Evolutionary conservation across 257 asterid genomes (phyloP).

Genomic region (Plantago major): DNA sequence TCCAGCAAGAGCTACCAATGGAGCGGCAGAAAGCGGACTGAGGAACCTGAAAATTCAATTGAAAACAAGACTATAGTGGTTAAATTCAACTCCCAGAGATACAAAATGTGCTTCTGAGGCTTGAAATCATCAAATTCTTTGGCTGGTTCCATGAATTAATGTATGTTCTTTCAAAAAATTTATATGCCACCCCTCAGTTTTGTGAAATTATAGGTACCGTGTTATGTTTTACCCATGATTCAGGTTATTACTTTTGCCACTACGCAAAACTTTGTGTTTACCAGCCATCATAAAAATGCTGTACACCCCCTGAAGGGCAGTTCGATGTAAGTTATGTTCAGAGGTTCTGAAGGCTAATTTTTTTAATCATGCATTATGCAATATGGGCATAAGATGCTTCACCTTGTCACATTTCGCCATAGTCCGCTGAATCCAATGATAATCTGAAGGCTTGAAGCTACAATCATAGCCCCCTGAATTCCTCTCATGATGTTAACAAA

Average conservation of each 20-base stretch:
- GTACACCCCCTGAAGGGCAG: too few species aligned
- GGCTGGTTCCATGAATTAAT: neutral
- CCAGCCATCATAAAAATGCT: too few species aligned
- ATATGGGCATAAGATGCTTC: neutral
- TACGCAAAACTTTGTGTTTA: neutral
- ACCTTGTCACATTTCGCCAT: conserved; percentile 88
- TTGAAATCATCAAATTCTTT: neutral
- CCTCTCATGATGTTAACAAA: conserved; percentile 74
- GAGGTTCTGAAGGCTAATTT: neutral
- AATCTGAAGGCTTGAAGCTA: conserved; percentile 85
- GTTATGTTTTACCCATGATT: too few species aligned
- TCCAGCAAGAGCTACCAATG: conserved; percentile 87
- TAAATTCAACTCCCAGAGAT: neutral
- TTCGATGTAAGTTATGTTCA: too few species aligned
- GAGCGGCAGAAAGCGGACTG: conserved; percentile 78
- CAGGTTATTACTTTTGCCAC: neutral
- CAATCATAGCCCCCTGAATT: conserved; percentile 87
- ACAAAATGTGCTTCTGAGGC: neutral
- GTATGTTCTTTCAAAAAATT: too few species aligned
- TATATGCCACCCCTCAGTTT: too few species aligned
- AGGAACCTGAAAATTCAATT: conserved; percentile 44
- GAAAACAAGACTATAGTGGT: neutral
- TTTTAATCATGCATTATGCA: neutral
- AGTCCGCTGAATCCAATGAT: conserved; percentile 89
- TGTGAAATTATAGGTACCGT: too few species aligned